Evolutionary conservation across 2,329 filamentous ascomycete species (phyloP), one percentile per base, ranked within the genome.

Genomic region (Colletotrichum sp.): DNA sequence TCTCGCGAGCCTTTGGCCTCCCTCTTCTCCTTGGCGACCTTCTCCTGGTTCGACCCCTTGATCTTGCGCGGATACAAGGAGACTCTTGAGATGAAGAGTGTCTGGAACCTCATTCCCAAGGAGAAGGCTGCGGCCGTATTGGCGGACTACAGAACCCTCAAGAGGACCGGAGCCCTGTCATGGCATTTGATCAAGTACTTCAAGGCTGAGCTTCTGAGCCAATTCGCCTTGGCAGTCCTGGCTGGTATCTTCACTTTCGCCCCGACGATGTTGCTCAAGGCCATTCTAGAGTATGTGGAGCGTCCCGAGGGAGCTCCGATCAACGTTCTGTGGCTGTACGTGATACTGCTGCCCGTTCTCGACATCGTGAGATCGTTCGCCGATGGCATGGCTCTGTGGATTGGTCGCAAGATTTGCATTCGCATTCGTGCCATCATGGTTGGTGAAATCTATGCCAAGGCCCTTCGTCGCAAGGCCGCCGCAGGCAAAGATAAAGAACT

Each of bases 361-460:
- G 96, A 97, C 75, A 90, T 95, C 55, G 87, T 97, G 28, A 94
- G 96, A 75, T 97, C 96, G 7, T 89, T 98, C 26, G 93, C 93
- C 36, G 95, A 97, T 84, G 95, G 94, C 24, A 95, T 97, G 84
- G 95, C 95, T 10, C 89, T 99, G 1, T 99, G 95, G 95, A 94
- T 98, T 75, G 97, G 97, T 18, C 94, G 97, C 72, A 98, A 96
- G 85, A 95, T 99, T 77, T 98, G 96, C 85, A 96, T 99, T 80
- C 94, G 95, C 77, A 90, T 99, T 59, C 94, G 96, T 78, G 96
- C 97, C 67, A 97, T 99, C 82, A 96, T 99, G 77, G 95, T 99
- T 79, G 97, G 97, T 71, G 97, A 99, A 82, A 97, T 99, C 63
- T 99, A 99, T 83, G 95, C 96, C 73, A 99, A 99, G 86, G 95